These are phyloP conservation scores for Candida gorgasii DNA, from an alignment of 805 yeast species.

Conservation along the genomic window DNA sequence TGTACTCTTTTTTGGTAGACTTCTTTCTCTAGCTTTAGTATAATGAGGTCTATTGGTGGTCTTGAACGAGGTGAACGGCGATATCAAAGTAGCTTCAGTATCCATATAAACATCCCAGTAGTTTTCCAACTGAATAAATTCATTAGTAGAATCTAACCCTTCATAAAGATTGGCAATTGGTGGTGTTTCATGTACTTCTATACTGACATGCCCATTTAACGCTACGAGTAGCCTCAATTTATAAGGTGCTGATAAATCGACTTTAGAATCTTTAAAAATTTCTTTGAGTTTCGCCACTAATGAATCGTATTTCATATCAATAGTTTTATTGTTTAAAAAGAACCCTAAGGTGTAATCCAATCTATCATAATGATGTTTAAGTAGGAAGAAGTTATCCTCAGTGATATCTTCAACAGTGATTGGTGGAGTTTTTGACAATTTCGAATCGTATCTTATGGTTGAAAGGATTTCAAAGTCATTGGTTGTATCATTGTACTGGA, in stretches of 20 bases:
- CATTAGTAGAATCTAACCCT: conserved; percentile 24
- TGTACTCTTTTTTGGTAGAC: conserved; percentile 38
- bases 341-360: conserved; percentile 52
- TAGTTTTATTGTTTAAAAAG: conserved; percentile 35
- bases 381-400: conserved; percentile 52
- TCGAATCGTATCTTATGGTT: conserved; percentile 77
- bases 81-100: conserved; percentile 47
- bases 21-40: conserved; percentile 57
- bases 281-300: conserved; percentile 36
- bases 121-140: conserved; percentile 7
- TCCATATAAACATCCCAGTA: conserved; percentile 68
- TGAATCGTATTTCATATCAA: conserved; percentile 41
- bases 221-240: conserved; percentile 34
- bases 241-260: conserved; percentile 23
- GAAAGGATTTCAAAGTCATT: conserved; percentile 58
- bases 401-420: conserved; percentile 24
- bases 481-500: conserved; percentile 10
- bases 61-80: conserved; percentile 82
- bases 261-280: conserved; percentile 25
- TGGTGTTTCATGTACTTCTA: conserved; percentile 35
- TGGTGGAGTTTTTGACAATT: conserved; percentile 34
- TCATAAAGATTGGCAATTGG: conserved; percentile 27
- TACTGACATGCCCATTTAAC: conserved; percentile 27
- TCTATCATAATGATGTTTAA: conserved; percentile 65
- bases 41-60: conserved; percentile 75